Base-by-base conservation (phyloP, 371 early-diverging fungal genomes). In the Lichtheimia ramosa region DNA sequence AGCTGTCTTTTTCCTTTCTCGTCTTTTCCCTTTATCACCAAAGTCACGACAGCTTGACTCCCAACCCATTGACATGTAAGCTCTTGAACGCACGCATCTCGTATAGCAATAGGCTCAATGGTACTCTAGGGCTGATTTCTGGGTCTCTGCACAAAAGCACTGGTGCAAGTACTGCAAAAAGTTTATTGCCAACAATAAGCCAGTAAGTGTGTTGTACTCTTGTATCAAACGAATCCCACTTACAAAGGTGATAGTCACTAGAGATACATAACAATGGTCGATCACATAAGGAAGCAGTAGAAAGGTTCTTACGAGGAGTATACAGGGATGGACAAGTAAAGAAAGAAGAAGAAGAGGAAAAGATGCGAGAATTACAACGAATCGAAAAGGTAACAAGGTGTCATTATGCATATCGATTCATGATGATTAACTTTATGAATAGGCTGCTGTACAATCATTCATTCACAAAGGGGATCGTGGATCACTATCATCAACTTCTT, bases 111-210 rank as follows among this genome's bases (percentile, higher is more conserved):
- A 34, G 10, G 34, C 10, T 34, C 34, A 34, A 8, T 34, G 34
- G 34, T 34, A 34, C 46, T 42, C 2, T 68, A 91, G 88, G 91
- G 71, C 89, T 20, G 90, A 91, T 58, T 87, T 84, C 67, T 91
- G 92, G 92, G 87, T 86, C 14, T 86, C 89, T 7, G 83, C 87
- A 63, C 82, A 82, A 65, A 82, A 84, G 54, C 83, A 79, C 63
- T 91, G 77, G 77, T 91, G 92, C 75, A 82, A 85, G 53, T 91
- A 87, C 64, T 91, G 92, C 75, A 83, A 85, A 70, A 85, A 87
- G 59, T 91, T 74, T 66, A 79, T 91, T 20, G 75, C 81, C 1
- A 90, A 91, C 60, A 91, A 90, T 71, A 88, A 89, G 55, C 74
- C 79, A 39, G 92, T 90, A 86, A 66, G 83, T 67, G 27, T 8